Base-by-base conservation (phyloP, 2,329 filamentous ascomycete species). In the Fusarium sp. region DNA sequence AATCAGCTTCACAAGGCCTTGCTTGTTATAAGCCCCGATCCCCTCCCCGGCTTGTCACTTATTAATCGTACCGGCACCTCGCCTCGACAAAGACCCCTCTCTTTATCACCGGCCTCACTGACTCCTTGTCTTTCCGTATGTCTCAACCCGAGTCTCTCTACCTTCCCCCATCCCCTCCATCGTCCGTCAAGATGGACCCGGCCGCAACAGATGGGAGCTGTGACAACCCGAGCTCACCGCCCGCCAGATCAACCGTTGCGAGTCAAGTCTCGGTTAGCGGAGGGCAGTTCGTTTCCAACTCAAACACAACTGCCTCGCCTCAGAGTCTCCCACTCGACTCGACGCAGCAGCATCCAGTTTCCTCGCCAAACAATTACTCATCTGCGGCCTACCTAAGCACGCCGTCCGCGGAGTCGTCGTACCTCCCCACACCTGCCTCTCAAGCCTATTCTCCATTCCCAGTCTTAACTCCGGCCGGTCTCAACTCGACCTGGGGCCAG, bases 181-280 rank as follows among this genome's bases (percentile, higher is more conserved):
- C 72, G 47, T 75, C 73, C 63, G 66, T 76, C 60, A 76, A 73
- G 73, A 76, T 76, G 73, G 73, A 76, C 60, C 71, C 73, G 71
- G 66, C 63, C 62, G 52, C 58, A 60, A 67, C 66, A 70, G 73
- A 76, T 64, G 73, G 69, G 69, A 75, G 61, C 69, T 67, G 65
- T 74, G 70, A 74, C 62, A 73, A 67, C 69, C 53, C 65, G 59
- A 75, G 70, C 73, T 75, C 73, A 76, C 73, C 73, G 65, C 65
- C 56, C 56, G 59, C 67, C 69, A 76, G 73, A 70, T 71, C 73
- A 73, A 62, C 66, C 64, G 54, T 58, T 65, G 69, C 68, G 60
- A 73, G 59, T 30, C 72, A 68, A 67, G 41, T 58, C 37, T 73
- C 73, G 51, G 57, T 68, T 53, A 66, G 61, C 51, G 62, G 65